Conservation (phyloP, 2,329 filamentous ascomycete species). For the Phoma sp. region DNA sequence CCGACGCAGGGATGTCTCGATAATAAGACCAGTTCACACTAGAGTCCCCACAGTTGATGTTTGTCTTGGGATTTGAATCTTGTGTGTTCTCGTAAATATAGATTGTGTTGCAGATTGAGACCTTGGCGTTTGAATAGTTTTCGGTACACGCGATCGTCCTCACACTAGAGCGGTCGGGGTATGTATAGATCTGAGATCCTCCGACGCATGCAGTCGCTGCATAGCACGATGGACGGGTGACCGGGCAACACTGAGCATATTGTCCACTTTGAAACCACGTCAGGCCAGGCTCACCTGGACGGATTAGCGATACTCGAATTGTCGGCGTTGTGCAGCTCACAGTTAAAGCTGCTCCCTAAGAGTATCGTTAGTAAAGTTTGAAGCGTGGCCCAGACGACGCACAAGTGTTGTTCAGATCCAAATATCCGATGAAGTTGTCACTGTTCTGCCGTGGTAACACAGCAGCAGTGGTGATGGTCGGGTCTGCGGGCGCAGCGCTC, state of each 20-base stretch:
- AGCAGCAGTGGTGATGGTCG: constrained; percentile 39
- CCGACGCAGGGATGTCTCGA: constrained; percentile 27
- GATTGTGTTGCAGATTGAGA: constrained; percentile 37
- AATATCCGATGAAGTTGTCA: constrained; percentile 35
- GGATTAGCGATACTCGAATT: background rate
- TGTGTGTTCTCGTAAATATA: constrained; percentile 40
- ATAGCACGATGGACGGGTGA: constrained; percentile 29
- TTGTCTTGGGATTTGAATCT: constrained; percentile 35
- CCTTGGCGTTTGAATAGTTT: constrained; percentile 29
- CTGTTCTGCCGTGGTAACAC: constrained; percentile 36
- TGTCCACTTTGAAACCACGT: constrained; percentile 38
- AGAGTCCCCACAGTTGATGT: constrained; percentile 36
- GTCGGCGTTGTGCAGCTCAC: background rate
- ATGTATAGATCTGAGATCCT: constrained; percentile 38
- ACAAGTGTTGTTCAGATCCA: constrained; percentile 31
- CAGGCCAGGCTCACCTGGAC: constrained; percentile 21
- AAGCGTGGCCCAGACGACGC: background rate
- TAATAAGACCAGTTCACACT: constrained; percentile 38
- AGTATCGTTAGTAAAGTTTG: constrained; percentile 1
- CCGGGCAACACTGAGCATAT: constrained; percentile 42
- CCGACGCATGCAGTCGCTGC: constrained; percentile 35
- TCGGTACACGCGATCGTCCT: constrained; percentile 36
- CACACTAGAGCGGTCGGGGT: constrained; percentile 22
- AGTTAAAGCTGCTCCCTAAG: constrained; percentile 31
- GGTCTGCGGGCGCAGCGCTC: constrained; percentile 31